Evolutionary conservation across 1,139 yeast species (phyloP), one percentile per base, ranked within the genome.

Genomic region (Blastobotrys aristatus): DNA sequence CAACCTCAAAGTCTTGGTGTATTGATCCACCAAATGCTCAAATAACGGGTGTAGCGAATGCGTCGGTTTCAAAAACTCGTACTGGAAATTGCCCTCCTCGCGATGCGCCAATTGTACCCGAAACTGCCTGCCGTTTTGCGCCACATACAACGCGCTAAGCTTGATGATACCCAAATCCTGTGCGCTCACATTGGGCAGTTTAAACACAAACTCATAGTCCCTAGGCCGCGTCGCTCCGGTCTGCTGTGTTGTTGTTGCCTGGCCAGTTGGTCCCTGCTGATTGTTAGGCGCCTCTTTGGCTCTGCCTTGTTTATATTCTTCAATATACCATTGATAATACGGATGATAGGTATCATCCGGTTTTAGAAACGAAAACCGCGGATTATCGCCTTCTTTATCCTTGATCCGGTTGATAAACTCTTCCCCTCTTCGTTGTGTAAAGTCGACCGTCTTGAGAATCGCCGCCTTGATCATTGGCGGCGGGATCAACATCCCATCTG

Each of bases 111-210:
- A 63, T 34, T 65, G 62, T 4, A 64, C 61, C 7, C 73, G 61
- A 55, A 77, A 79, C 18, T 66, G 65, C 1, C 67, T 65, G 0
- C 87, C 86, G 56, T 81, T 78, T 17, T 65, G 57, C 2, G 76
- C 87, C 2, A 78, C 79, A 58, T 77, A 81, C 47, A 80, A 71
- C 0, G 97, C 97, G 0, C 92, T 79, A 2, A 80, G 60, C 58
- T 85, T 84, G 38, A 92, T 74, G 14, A 85, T 70, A 38, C 83
- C 84, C 35, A 83, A 66, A 62, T 89, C 96, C 38, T 73, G 70
- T 0, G 76, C 63, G 0, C 92, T 76, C 2, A 89, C 71, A 2
- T 79, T 72, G 0, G 84, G 83, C 34, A 77, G 61, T 1, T 70
- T 69, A 0, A 72, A 64, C 10, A 75, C 63, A 58, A 83, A 84